Conservation (phyloP, 2,329 filamentous ascomycete species). For the Diaporthe velutina region DNA sequence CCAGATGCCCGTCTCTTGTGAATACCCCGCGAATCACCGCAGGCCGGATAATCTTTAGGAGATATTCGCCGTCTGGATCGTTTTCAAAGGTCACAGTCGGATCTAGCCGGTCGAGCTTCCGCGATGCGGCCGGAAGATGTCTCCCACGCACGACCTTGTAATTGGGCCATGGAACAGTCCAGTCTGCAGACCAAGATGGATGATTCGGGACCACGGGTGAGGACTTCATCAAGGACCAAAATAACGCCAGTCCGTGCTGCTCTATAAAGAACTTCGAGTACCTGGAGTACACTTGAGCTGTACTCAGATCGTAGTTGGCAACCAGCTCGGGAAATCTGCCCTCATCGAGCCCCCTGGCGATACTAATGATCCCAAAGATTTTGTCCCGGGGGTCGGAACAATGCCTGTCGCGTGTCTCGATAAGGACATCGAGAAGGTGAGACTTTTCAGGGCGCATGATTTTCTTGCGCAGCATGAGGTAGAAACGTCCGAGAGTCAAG, state of each 20-base stretch:
- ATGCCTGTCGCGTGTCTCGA: not conserved
- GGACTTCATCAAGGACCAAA: conserved; percentile 1
- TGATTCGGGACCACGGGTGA: not conserved
- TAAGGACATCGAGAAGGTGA: not conserved
- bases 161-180: not conserved
- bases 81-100: not conserved
- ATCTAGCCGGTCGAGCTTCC: not conserved
- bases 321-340: not conserved
- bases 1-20: not conserved
- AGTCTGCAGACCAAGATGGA: conserved; percentile 3
- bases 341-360: not conserved
- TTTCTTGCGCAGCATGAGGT: not conserved
- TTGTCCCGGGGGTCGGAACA: conserved; percentile 3
- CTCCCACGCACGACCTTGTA: not conserved
- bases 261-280: not conserved
- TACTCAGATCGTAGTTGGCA: not conserved
- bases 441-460: not conserved
- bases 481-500: not conserved
- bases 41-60: not conserved
- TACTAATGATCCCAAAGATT: not conserved
- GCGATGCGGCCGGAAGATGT: not conserved
- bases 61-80: not conserved
- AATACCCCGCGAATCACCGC: not conserved
- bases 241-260: not conserved
- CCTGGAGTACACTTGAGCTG: not conserved